phyloP scores from a whole-genome alignment of 2,329 filamentous ascomycete species.

The Verticillium tricorpus region DNA sequence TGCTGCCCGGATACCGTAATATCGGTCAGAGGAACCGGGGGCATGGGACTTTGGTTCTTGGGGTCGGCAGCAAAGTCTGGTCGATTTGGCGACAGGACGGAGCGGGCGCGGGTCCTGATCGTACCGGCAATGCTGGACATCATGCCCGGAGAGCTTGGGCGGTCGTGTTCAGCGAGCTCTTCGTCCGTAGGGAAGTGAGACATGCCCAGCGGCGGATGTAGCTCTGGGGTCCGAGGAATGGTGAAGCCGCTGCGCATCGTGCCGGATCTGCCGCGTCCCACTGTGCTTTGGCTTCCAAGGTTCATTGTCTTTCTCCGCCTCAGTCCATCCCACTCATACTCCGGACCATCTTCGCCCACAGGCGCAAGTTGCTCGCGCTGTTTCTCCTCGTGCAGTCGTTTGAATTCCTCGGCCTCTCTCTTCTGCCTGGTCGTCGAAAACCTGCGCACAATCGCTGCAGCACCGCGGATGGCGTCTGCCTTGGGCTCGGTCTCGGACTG shows the following conservation, averaged over 20 bases:
- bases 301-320: conserved; percentile 62
- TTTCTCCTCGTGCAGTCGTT: conserved; percentile 75
- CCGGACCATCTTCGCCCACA: conserved; percentile 68
- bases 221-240: conserved; percentile 21
- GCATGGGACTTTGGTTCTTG: conserved; percentile 49
- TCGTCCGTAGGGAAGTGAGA: conserved; percentile 71
- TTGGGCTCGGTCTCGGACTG: conserved; percentile 96
- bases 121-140: conserved; percentile 55
- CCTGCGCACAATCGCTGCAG: conserved; percentile 80
- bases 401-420: conserved; percentile 76
- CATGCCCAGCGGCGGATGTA: conserved; percentile 81
- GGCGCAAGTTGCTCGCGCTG: conserved; percentile 65
- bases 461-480: conserved; percentile 89
- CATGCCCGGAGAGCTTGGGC: conserved; percentile 40
- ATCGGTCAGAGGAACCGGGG: conserved; percentile 59
- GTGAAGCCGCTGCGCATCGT: conserved; percentile 8
- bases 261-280: conserved; percentile 6
- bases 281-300: conserved; percentile 26
- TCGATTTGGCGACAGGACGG: conserved; percentile 32
- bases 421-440: conserved; percentile 72
- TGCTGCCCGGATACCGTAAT: conserved; percentile 49
- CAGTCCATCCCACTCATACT: conserved; percentile 87
- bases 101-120: conserved; percentile 42
- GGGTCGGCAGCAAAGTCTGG: conserved; percentile 32
- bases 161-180: conserved; percentile 51